These are phyloP conservation scores for Penicillium brevicompactum DNA, from an alignment of 2,329 filamentous ascomycete species.

Conservation along the genomic window DNA sequence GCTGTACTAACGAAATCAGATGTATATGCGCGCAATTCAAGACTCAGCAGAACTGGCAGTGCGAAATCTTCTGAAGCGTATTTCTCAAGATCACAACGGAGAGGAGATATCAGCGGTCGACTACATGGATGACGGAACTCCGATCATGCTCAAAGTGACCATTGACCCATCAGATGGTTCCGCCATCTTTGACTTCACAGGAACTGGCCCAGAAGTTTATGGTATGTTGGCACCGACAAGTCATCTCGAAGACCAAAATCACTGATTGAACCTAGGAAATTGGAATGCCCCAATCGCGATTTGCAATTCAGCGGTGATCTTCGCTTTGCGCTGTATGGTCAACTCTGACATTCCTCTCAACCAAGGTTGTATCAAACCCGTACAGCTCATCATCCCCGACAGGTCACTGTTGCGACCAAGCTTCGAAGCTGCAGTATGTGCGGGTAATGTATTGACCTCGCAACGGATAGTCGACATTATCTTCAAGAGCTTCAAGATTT, in stretches of 20 bases:
- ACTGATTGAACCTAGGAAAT: slow-evolving; percentile 50
- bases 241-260: not conserved
- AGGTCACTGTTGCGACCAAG: slow-evolving; percentile 71
- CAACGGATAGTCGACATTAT: slow-evolving; percentile 79
- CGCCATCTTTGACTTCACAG: slow-evolving; percentile 72
- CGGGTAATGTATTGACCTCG: slow-evolving; percentile 73
- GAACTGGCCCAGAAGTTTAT: slow-evolving; percentile 71
- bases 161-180: slow-evolving; percentile 69
- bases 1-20: not conserved
- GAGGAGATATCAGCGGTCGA: slow-evolving; percentile 68
- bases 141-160: slow-evolving; percentile 69
- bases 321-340: slow-evolving; percentile 75
- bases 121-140: slow-evolving; percentile 78
- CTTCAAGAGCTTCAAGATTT: slow-evolving; percentile 71
- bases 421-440: slow-evolving; percentile 71
- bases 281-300: slow-evolving; percentile 76
- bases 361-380: slow-evolving; percentile 74
- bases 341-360: slow-evolving; percentile 77
- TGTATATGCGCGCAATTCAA: slow-evolving; percentile 75
- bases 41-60: slow-evolving; percentile 73
- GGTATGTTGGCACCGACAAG: not conserved
- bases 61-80: slow-evolving; percentile 66
- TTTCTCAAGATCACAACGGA: slow-evolving; percentile 45
- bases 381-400: slow-evolving; percentile 70
- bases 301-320: slow-evolving; percentile 77